These are phyloP conservation scores for Marchantia paleacea DNA, from an alignment of 225 moss, liverwort and hornwort species.

Conservation along the genomic window DNA sequence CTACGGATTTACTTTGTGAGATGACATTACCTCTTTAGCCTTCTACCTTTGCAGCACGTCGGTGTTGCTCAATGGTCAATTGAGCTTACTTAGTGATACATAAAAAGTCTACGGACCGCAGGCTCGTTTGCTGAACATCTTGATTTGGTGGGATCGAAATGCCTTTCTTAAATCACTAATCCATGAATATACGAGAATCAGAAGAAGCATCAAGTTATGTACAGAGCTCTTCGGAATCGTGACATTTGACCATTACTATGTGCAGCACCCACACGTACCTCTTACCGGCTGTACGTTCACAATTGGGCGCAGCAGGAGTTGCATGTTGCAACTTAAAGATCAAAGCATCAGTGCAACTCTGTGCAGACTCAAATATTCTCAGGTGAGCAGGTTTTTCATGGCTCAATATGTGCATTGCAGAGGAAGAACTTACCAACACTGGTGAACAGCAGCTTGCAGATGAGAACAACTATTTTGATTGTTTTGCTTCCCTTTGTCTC, in stretches of 20 bases:
- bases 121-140: not conserved
- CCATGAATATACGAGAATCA: not conserved
- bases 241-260: not conserved
- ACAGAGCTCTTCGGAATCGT: not conserved
- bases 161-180: not conserved
- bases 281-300: slow-evolving; percentile 42
- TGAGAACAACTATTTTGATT: not conserved
- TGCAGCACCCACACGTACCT: slow-evolving; percentile 49
- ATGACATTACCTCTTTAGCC: no score
- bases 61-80: no score
- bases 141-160: not conserved
- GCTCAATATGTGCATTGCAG: no score
- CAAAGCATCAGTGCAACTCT: slow-evolving; percentile 41
- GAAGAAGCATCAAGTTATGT: not conserved
- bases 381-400: slow-evolving; percentile 21
- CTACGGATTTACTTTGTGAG: no score
- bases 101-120: not conserved
- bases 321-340: slow-evolving; percentile 47
- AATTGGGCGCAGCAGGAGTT: slow-evolving; percentile 50
- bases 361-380: slow-evolving; percentile 48
- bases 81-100: no score
- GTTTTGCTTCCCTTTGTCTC: not conserved
- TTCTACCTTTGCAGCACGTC: no score
- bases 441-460: not conserved
- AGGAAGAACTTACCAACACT: not conserved